A percentile compares a stretch with the other conserved stretches of the same genome.
Evolutionary conservation across 805 yeast species (phyloP).

Genomic region (Starmerella scarabaei): DNA sequence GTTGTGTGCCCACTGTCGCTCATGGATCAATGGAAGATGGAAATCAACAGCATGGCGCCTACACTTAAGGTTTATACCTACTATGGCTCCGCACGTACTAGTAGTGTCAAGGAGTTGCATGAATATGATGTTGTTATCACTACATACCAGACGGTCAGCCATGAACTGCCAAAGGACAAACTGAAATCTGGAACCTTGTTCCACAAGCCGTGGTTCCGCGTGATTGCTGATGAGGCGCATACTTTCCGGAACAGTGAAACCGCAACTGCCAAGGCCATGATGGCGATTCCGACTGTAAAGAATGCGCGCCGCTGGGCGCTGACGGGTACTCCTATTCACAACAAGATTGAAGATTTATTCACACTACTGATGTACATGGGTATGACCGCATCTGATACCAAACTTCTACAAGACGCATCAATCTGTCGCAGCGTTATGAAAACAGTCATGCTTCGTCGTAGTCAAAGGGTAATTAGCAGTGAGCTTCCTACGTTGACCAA

Average conservation of each 20-base stretch:
- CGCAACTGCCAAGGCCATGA: constrained; percentile 36
- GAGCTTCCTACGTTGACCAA: constrained; percentile 13
- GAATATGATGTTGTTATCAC: constrained; percentile 29
- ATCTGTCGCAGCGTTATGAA: constrained; percentile 24
- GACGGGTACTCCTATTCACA: constrained; percentile 57
- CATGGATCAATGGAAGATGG: constrained; percentile 33
- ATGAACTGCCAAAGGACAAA: constrained; percentile 19
- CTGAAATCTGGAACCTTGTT: constrained; percentile 21
- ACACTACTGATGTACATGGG: constrained; percentile 35
- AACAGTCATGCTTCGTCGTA: constrained; percentile 35
- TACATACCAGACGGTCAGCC: constrained; percentile 25
- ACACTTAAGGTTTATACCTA: constrained; percentile 23
- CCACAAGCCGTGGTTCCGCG: constrained; percentile 35
- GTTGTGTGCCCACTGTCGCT: constrained; percentile 35
- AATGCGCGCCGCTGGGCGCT: constrained; percentile 40
- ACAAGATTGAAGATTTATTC: constrained; percentile 40
- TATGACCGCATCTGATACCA: background rate
- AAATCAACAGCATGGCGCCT: constrained; percentile 30
- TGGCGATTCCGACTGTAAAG: constrained; percentile 27
- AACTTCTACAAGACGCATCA: constrained; percentile 20
- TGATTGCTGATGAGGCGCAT: constrained; percentile 58
- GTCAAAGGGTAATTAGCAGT: constrained; percentile 29
- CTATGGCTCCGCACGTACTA: constrained; percentile 27
- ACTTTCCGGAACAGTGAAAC: constrained; percentile 41
- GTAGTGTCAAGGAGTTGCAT: constrained; percentile 11